A percentile compares a stretch with the other conserved stretches of the same genome.
These are phyloP conservation scores for Conringia planisiliqua DNA, from an alignment of 345 rosid species.

Conservation along the genomic window DNA sequence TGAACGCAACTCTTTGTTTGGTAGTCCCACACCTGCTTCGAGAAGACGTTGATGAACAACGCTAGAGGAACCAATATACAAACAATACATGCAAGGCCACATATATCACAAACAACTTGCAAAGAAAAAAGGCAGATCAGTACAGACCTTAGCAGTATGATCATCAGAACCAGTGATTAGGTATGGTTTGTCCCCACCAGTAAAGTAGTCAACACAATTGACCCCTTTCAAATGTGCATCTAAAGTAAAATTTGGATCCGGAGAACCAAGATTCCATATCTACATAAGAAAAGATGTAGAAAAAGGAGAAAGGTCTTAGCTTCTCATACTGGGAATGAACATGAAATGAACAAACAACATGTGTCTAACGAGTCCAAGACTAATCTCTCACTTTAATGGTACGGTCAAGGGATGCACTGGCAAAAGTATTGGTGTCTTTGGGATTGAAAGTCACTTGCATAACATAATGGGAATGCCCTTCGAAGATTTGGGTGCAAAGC, in stretches of 20 bases:
- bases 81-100: constrained; percentile 1
- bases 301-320: neutral
- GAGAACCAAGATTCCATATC: constrained; percentile 93
- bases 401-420: constrained; percentile 83
- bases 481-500: constrained; percentile 66
- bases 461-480: constrained; percentile 88
- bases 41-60: constrained; percentile 25
- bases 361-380: neutral
- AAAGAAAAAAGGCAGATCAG: constrained; percentile 11
- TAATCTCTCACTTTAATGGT: constrained; percentile 52
- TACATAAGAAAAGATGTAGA: constrained; percentile 30
- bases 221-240: constrained; percentile 89
- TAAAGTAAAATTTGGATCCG: constrained; percentile 66
- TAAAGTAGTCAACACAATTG: constrained; percentile 78
- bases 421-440: constrained; percentile 71
- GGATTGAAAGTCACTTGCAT: constrained; percentile 89
- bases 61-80: constrained; percentile 11
- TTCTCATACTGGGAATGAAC: neutral
- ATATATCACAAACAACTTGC: constrained; percentile 9
- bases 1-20: constrained; percentile 81
- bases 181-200: constrained; percentile 66
- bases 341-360: neutral
- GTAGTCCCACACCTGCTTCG: constrained; percentile 74
- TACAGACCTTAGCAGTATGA: constrained; percentile 79
- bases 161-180: constrained; percentile 90